Base-by-base conservation (phyloP, 306 rosid species). In the Malus sieversii region DNA sequence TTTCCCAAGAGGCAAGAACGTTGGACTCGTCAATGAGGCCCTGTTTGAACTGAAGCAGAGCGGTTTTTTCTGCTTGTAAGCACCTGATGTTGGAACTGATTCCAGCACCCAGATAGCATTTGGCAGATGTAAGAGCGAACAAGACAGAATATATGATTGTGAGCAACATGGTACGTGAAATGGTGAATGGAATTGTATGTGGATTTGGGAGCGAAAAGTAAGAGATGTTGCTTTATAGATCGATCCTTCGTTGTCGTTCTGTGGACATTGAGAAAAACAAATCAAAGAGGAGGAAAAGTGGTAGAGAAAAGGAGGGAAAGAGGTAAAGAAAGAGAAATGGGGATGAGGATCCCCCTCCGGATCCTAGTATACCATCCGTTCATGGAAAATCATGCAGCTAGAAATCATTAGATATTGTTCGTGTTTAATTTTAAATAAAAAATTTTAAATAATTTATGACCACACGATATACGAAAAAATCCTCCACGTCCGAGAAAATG, bases 21-120 rank as follows among this genome's bases (percentile, higher is more conserved):
- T 32, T 44, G 5, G 58, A n/a, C 20, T 75, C 48, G 22, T 61
- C 72, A 1, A 60, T 38, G 4, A 80, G 68, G 71, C 76, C 67
- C 20, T 63, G 71, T 69, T 63, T 75, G 71, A 80, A 75, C 46
- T 70, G 40, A 33, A 69, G 79, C 45, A 80, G 76, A 4, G 83
- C 79, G 7, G 63, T 27, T 23, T 46, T 80, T 33, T 75, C 63
- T n/a, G 32, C n/a, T 30, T 62, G 72, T 62, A 32, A 25, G 72
- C 83, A 75, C 55, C 22, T 13, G n/a, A 60, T 15, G 48, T 52
- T 64, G 23, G 65, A 71, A 72, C 71, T 61, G 29, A 58, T 27
- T 73, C 32, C 74, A 57, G 42, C 57, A 35, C 66, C 6, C 20
- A 12, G 40, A 67, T 59, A 53, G 22, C 38, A 64, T 15, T 40